Evolutionary conservation across 108 stramenopile genomes (phyloP), one percentile per base, ranked within the genome.

Genomic region (Schizochytrium sp.): DNA sequence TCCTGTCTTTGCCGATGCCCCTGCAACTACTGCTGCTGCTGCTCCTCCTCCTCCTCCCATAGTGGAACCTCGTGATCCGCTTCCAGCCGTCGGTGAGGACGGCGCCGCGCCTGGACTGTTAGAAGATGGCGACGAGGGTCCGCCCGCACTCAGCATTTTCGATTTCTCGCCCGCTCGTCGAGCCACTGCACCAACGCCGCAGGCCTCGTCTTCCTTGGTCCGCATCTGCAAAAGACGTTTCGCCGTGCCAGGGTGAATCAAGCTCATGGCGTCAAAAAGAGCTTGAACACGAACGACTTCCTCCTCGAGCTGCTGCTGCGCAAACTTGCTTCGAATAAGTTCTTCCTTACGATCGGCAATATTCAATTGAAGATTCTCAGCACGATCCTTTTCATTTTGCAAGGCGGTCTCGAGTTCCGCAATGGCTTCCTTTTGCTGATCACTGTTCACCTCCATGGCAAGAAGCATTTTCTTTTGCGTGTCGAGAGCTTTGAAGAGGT

Each of bases 391-490:
- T 34, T 83, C 76, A 6, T 10, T 23, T 34, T 47, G 51, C 23
- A 83, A 45, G 6, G 76, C 76, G 19, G 18, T 18, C 51, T 83
- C 76, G 2, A 83, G 51, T 18, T 83, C 76, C 10, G 45, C 6
- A 53, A 83, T 83, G 76, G 76, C 51, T 12, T 53, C 51, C 76
- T 83, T 83, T 83, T 83, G 76, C 51, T 83, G 76, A 23, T 53
- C 51, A 16, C 48, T 53, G 28, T 53, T 83, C 51, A 53, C 76
- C 76, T 83, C 76, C 76, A 83, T 83, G 45, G 76, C 76, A 34
- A 83, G 76, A 43, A 83, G 25, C 48, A 83, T 53, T 34, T 83
- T 83, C 3, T 83, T 83, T 23, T 83, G 76, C 19, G 51, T 83
- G 25, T 83, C 76, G 2, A 83, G 76, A 12, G 76, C 76, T 23